Conservation (phyloP, 106 monocot species). For the Dioscorea alata region DNA sequence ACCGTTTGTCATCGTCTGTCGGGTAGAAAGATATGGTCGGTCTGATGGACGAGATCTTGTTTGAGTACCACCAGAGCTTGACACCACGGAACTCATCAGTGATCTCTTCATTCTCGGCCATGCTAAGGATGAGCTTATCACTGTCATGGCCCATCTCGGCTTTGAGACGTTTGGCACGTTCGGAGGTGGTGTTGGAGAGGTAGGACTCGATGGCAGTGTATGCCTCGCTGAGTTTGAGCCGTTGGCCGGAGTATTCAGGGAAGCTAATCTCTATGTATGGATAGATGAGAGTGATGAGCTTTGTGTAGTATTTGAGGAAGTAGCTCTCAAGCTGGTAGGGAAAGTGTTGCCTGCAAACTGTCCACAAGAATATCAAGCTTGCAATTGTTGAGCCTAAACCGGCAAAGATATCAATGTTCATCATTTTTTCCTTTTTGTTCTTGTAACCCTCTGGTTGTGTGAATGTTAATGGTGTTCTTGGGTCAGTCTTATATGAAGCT, state of each 20-base stretch:
- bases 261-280: conserved; percentile 33
- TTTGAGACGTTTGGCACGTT: conserved; percentile 15
- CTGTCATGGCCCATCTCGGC: conserved; percentile 25
- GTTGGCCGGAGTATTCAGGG: conserved; percentile 25
- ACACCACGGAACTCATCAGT: conserved; percentile 6
- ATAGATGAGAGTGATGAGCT: conserved; percentile 13
- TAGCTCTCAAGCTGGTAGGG: conserved; percentile 7
- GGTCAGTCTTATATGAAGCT: no score
- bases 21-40: neutral
- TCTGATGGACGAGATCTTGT: neutral
- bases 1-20: neutral
- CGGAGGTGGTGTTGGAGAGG: conserved; percentile 18
- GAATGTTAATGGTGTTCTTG: no score
- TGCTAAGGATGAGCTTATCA: conserved; percentile 14
- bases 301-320: neutral
- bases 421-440: neutral
- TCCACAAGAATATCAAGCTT: conserved; percentile 21
- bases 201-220: conserved; percentile 27
- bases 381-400: conserved; percentile 12
- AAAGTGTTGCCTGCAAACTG: conserved; percentile 5
- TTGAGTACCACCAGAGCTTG: conserved; percentile 15
- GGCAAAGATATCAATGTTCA: neutral
- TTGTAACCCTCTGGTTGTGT: no score
- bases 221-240: conserved; percentile 28
- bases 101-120: no score